Conservation (phyloP, 495 filamentous ascomycete species). For the Apiosordaria backusii region DNA sequence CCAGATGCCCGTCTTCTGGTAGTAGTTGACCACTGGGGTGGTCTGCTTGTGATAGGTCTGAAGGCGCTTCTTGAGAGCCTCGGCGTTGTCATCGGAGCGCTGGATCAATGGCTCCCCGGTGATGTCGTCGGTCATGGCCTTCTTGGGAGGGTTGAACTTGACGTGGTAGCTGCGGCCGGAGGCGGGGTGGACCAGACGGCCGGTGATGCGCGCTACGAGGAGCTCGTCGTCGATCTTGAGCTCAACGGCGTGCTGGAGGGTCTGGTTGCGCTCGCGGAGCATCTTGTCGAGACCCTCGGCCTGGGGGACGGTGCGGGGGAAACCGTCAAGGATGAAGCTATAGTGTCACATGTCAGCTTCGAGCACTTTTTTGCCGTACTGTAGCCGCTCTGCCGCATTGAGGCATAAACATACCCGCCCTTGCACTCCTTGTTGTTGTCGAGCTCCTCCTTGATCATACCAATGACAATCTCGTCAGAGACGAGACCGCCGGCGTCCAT, state of each 20-base stretch:
- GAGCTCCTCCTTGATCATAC: slow-evolving; percentile 98
- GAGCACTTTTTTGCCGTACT: no score
- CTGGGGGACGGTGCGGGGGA: slow-evolving; percentile 93
- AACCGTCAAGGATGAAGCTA: slow-evolving; percentile 98
- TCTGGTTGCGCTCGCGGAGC: slow-evolving; percentile 68
- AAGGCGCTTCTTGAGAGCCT: slow-evolving; percentile 93
- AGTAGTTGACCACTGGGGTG: slow-evolving; percentile 85
- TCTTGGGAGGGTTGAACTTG: slow-evolving; percentile 97
- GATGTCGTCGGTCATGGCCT: slow-evolving; percentile 89
- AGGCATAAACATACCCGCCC: slow-evolving; percentile 70
- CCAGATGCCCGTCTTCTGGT: slow-evolving; percentile 97
- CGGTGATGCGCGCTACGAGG: slow-evolving; percentile 92
- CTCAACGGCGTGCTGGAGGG: slow-evolving; percentile 90
- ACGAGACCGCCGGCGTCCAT: slow-evolving; percentile 98
- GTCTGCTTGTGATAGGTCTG: slow-evolving; percentile 94
- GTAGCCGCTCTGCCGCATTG: neutral
- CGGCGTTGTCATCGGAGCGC: slow-evolving; percentile 94
- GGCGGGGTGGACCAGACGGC: slow-evolving; percentile 90
- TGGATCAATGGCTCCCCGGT: slow-evolving; percentile 97
- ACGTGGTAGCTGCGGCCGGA: slow-evolving; percentile 96
- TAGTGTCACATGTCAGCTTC: slow-evolving; percentile 8
- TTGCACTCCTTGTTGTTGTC: slow-evolving; percentile 92
- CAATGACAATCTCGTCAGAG: slow-evolving; percentile 97
- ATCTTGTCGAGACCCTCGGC: slow-evolving; percentile 92
- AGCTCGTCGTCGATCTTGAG: slow-evolving; percentile 94